Conservation (phyloP, 139 green algal genomes). For the Spirogloea muscicola region DNA sequence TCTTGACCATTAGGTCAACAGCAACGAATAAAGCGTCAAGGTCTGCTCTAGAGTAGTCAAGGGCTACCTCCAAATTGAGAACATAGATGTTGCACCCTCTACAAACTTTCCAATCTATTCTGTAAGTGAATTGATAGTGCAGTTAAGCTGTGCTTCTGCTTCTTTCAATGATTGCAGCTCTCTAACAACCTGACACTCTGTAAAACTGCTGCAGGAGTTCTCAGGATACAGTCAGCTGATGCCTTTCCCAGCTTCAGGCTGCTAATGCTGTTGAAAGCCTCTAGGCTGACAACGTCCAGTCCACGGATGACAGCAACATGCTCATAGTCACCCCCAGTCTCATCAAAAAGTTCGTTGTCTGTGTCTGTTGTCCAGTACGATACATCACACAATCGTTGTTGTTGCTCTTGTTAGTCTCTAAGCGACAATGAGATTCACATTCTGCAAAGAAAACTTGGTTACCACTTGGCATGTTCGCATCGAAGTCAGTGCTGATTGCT, state of each 20-base stretch:
- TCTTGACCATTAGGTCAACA: constrained; percentile 19
- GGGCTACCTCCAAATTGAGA: background rate
- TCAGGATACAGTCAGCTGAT: constrained; percentile 17
- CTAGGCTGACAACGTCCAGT: background rate
- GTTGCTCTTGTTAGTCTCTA: no score
- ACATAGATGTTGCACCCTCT: background rate
- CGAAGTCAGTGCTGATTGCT: no score
- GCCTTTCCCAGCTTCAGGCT: constrained; percentile 1
- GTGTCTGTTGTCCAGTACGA: no score
- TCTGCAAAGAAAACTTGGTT: background rate
- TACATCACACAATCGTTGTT: no score
- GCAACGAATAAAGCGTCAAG: constrained; percentile 5
- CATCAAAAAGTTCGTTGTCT: constrained; percentile 6
- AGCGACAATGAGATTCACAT: background rate
- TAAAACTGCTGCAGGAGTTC: background rate
- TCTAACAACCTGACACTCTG: background rate
- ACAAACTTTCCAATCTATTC: background rate
- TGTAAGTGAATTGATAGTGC: background rate
- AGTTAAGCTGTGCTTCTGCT: background rate
- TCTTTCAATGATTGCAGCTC: background rate
- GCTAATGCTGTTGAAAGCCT: background rate
- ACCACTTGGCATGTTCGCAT: no score
- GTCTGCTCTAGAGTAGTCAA: background rate
- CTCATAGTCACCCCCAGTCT: background rate
- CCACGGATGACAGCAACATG: constrained; percentile 1